Base-by-base conservation (phyloP, 2,329 filamentous ascomycete genomes). In the Sordariomycetes sp. region DNA sequence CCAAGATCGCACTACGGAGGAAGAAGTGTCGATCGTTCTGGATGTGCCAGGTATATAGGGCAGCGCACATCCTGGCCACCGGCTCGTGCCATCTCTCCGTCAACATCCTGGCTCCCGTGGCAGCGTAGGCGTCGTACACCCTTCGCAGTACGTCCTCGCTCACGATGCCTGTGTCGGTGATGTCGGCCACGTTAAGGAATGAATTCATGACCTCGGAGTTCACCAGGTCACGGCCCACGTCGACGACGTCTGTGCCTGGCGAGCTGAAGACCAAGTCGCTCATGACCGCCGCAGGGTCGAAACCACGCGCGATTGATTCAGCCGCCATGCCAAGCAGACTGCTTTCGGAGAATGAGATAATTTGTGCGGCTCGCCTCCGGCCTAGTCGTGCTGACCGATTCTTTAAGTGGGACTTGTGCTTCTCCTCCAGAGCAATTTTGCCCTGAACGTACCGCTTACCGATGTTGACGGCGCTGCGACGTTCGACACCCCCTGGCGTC, bases 1-100 rank as follows among this genome's bases (percentile, higher is more conserved):
- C 50, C 9, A 54, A 21, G 1, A 54, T 5, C 1, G 50, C 51
- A 14, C 50, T 51, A 4, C 50, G 51, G 17, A 54, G 39, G 36
- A 52, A 54, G 41, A 52, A 39, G n/a, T 54, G 50, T 4, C 50
- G 40, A 34, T 54, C 51, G 18, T 54, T 54, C 8, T 51, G 47
- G 3, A 54, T 53, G 29, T 54, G 50, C 50, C 50, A 54, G 10
- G 48, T 49, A 24, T 54, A 54, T 8, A 54, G 33, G 3, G 46
- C 46, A 8, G 50, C 44, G 24, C 48, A 51, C 51, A 54, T 53
- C 26, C 47, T 44, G 16, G 50, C 51, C 6, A 48, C 46, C 10
- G 50, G 50, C 28, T 54, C 51, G n/a, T 50, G 43, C 51, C 49
- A 54, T 21, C 50, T 40, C 32, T 51, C 38, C 3, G 50, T 54